Conservation (phyloP, 148 eudicot species). For the Polygonum maritimum region DNA sequence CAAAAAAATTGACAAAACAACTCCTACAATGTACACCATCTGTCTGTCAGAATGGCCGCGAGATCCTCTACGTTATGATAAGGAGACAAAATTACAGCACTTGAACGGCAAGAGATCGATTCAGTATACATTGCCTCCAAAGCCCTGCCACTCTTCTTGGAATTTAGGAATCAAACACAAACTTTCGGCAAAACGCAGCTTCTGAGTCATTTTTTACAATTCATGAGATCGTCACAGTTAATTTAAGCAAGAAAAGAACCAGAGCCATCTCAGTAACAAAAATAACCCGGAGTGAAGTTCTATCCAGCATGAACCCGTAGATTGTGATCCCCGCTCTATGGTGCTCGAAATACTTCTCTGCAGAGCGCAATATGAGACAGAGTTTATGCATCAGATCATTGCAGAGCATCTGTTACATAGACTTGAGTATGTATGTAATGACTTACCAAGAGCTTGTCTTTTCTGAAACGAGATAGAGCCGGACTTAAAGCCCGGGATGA, state of each 20-base stretch:
- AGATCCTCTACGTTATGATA: no score
- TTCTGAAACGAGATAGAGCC: slow-evolving; percentile 79
- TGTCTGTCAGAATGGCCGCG: neutral
- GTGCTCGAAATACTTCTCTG: slow-evolving; percentile 34
- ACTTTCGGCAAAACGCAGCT: neutral
- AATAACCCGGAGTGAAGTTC: slow-evolving; percentile 64
- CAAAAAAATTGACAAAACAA: no score
- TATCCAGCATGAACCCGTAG: slow-evolving; percentile 72
- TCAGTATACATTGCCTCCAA: neutral
- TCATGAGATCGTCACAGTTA: slow-evolving; percentile 50
- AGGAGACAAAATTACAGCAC: neutral
- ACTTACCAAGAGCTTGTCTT: slow-evolving; percentile 85
- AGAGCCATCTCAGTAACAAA: slow-evolving; percentile 69
- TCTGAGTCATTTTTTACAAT: neutral
- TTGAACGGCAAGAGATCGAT: neutral
- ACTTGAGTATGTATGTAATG: no score
- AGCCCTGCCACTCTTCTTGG: neutral
- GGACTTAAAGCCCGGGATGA: slow-evolving; percentile 55
- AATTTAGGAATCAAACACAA: no score
- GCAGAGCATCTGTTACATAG: neutral
- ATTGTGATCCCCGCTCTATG: slow-evolving; percentile 78
- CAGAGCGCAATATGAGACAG: neutral
- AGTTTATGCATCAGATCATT: neutral
- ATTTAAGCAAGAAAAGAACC: slow-evolving; percentile 72
- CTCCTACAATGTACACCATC: neutral